Conservation (phyloP, 352 stramenopile species). For the Sclerospora graminicola region DNA sequence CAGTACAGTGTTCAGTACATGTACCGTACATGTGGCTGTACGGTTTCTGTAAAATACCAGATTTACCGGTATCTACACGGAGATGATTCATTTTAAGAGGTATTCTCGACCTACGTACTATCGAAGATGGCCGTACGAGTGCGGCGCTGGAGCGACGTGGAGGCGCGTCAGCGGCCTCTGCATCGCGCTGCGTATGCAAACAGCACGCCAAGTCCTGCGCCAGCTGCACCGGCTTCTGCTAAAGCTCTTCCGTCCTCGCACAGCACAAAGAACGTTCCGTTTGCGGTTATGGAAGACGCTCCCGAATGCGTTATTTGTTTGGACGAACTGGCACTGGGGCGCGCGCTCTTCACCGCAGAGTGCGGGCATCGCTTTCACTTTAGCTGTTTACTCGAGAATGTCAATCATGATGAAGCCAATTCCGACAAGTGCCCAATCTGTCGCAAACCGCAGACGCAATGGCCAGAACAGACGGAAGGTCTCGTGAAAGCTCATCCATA, state of each 20-base stretch:
- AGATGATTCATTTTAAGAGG: too few relatives aligned
- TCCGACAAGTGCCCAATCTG: constrained; percentile 85
- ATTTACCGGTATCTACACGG: too few relatives aligned
- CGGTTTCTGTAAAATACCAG: too few relatives aligned
- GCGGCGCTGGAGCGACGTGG: constrained; percentile 66
- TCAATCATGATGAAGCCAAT: constrained; percentile 85
- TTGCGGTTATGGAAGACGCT: constrained; percentile 37
- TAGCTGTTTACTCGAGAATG: constrained; percentile 77
- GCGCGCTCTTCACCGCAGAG: constrained; percentile 75
- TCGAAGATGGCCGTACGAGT: constrained; percentile 23
- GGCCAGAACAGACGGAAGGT: constrained; percentile 75
- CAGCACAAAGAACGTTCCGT: constrained; percentile 17
- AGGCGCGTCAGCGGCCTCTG: constrained; percentile 25
- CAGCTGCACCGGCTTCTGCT: constrained; percentile 13
- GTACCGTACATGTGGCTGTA: too few relatives aligned
- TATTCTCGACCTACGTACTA: too few relatives aligned
- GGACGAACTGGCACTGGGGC: constrained; percentile 53
- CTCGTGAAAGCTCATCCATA: constrained; percentile 81
- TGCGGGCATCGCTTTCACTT: constrained; percentile 84
- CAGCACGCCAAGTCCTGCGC: constrained; percentile 19
- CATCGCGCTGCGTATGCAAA: constrained; percentile 21
- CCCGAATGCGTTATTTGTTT: constrained; percentile 82
- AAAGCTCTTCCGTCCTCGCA: constrained; percentile 1
- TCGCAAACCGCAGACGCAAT: constrained; percentile 73
- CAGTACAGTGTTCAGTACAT: too few relatives aligned